These are phyloP conservation scores for Gelatoporia subvermispora DNA, from an alignment of 768 basidiomycete genomes.

Conservation along the genomic window DNA sequence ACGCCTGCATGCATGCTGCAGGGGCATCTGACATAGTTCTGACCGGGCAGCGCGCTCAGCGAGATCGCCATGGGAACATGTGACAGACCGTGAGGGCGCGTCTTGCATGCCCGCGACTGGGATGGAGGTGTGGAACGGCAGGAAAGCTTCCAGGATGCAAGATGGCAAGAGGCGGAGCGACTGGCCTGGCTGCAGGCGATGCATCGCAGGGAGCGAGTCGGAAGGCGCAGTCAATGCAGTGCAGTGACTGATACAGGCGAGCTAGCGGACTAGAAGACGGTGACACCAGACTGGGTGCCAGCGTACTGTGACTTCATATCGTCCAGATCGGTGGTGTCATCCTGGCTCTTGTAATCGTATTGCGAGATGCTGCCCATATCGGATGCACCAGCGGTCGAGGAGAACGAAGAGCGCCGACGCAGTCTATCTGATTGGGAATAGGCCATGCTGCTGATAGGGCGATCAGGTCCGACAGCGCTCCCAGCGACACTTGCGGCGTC, in stretches of 20 bases:
- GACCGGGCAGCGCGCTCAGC: too few relatives aligned
- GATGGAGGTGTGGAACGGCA: not conserved
- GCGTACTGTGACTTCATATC: constrained; percentile 89
- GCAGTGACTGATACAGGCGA: not conserved
- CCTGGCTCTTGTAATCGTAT: constrained; percentile 86
- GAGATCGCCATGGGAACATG: too few relatives aligned
- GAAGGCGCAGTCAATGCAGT: not conserved
- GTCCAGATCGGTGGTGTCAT: constrained; percentile 72
- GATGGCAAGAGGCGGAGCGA: not conserved
- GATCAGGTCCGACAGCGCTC: constrained; percentile 39
- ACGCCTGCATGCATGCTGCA: too few relatives aligned
- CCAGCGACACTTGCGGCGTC: constrained; percentile 63
- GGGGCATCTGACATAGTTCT: too few relatives aligned
- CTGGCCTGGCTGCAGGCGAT: too few relatives aligned
- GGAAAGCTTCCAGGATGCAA: constrained; percentile 2
- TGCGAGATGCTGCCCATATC: constrained; percentile 77
- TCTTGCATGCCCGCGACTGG: too few relatives aligned
- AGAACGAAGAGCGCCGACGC: constrained; percentile 70
- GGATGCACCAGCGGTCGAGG: constrained; percentile 68
- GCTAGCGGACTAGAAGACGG: constrained; percentile 58
- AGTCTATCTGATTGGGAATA: constrained; percentile 92
- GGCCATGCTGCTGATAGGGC: constrained; percentile 49
- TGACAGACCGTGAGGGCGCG: too few relatives aligned
- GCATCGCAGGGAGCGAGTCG: too few relatives aligned
- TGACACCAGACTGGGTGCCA: constrained; percentile 80